Base-by-base conservation (phyloP, 2,329 filamentous ascomycete species). In the Colletotrichum chlorophyti region DNA sequence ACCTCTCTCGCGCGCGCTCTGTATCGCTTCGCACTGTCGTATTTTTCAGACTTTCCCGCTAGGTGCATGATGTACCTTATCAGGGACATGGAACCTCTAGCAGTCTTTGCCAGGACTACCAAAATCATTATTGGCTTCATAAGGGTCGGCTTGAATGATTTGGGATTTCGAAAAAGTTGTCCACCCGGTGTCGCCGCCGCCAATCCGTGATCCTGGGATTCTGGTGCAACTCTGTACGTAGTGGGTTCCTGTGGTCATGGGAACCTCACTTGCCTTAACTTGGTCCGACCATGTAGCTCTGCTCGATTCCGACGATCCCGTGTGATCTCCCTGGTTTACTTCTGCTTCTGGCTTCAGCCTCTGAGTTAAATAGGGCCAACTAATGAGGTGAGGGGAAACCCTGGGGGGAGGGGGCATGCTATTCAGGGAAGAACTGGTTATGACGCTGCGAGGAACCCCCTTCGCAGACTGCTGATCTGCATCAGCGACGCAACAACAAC, bases 321-420 rank as follows among this genome's bases (percentile, higher is more conserved):
- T 49, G 55, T 29, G 55, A 59, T 59, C 55, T 59, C 11, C 55
- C 51, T 42, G 21, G 29, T 37, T 42, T 26, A 14, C 45, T 59
- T 21, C 55, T 50, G 19, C 38, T 59, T 59, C 51, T 37, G 43
- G 51, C 51, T n/a, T 43, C 38, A n/a, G n/a, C n/a, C n/a, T n/a
- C n/a, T n/a, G n/a, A n/a, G n/a, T n/a, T 23, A 38, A 23, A 50
- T 37, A 21, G 31, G 45, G 43, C 17, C 23, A 50, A 21, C 55
- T 55, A 43, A 43, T n/a, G n/a, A 49, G 51, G 50, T 50, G 55
- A 59, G 55, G 55, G 55, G 55, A 55, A 59, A 45, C 51, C 51
- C 51, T 55, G 55, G 38, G 38, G 14, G 37, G 51, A 27, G n/a
- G n/a, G n/a, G n/a, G n/a, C n/a, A 43, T 55, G 45, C 55, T 29